Base-by-base conservation (phyloP, 129 eudicot genomes). In the Glebionis coronaria region DNA sequence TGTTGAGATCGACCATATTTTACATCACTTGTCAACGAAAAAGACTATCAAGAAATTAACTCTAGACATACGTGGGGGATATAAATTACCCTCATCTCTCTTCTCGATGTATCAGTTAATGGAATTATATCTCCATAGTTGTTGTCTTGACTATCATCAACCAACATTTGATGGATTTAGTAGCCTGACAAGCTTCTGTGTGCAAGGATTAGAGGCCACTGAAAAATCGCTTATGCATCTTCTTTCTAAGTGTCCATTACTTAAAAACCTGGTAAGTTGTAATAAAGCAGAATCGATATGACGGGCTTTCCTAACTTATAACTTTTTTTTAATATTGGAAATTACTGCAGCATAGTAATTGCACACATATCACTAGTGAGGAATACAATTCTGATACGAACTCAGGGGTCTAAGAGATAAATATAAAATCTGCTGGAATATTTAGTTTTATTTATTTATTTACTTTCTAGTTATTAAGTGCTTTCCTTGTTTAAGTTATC, bases 1-100 rank as follows among this genome's bases (percentile, higher is more conserved):
- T 65, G 70, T 67, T 67, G 71, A 67, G 59, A 50, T 67, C 50
- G 71, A 67, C 12, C 71, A 67, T 29, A 67, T 67, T 9, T 4
- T 67, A 51, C 42, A n/a, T 67, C 61, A 51, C 52, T 67, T 67
- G 49, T 67, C 61, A 5, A 67, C 29, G 71, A 29, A 29, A 67
- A 51, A 67, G 11, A 67, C 49, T 2, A 16, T 67, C 61, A 67
- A 67, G 29, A 67, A 29, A 15, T 67, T 67, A 66, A 50, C 31
- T 25, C 71, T 67, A 5, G 61, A 67, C 23, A 4, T 67, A 50
- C 14, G 11, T 3, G 2, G 61, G 7, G 49, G 47, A 16, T 67
- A 25, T 65, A 27, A 23, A 57, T 65, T 65, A 28, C 14, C 27
- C 31, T 13, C 12, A 44, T 9, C 12, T 44, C 18, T 13, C 27